Percentiles rank a stretch among this genome's conserved stretches.
Evolutionary conservation across 2,329 filamentous ascomycete genomes (phyloP).

Genomic region (Aspergillus pseudonomiae): DNA sequence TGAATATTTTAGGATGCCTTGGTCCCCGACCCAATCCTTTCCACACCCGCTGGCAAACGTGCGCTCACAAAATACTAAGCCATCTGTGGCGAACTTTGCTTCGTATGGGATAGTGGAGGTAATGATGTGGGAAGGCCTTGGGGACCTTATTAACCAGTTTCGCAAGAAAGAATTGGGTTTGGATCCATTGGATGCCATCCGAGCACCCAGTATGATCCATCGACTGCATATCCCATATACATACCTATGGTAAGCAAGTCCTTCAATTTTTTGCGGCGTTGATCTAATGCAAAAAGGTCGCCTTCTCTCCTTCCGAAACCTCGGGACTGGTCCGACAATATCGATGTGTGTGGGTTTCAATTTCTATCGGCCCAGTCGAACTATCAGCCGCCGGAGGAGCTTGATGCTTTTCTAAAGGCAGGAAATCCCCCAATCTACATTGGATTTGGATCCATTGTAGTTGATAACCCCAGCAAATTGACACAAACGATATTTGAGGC

Average conservation of each 20-base stretch:
- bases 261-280: too few species aligned
- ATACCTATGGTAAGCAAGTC: neutral
- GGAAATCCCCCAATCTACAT: constrained; percentile 2
- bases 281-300: neutral
- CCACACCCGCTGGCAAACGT: constrained; percentile 6
- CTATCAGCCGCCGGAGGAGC: neutral
- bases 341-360: constrained; percentile 1
- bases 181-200: neutral
- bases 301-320: constrained; percentile 4
- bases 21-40: constrained; percentile 4
- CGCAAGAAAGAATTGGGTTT: neutral
- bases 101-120: constrained; percentile 2
- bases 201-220: neutral
- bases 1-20: neutral
- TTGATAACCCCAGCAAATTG: neutral
- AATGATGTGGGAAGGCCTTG: constrained; percentile 4
- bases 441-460: constrained; percentile 6
- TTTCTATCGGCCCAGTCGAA: neutral
- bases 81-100: neutral
- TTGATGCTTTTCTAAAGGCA: neutral
- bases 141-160: constrained; percentile 7
- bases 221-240: neutral
- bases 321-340: neutral
- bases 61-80: neutral
- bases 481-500: neutral